Evolutionary conservation across 2,329 filamentous ascomycete genomes (phyloP), one percentile per base, ranked within the genome.

Genomic region (Ophiostoma triangulosporum): DNA sequence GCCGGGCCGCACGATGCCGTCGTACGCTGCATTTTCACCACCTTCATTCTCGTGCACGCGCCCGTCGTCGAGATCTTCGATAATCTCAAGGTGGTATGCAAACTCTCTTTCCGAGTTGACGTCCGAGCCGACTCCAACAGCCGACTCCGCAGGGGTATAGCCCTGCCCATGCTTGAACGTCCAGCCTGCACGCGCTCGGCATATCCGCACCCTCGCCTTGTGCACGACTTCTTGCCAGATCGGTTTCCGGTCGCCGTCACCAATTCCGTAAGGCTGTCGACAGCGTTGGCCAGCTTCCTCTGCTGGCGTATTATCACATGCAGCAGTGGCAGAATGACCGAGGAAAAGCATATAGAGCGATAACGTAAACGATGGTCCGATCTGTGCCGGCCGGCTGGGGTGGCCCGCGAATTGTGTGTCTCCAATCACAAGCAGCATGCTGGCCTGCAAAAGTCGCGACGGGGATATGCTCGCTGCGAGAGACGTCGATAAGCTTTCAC

Each of bases 141-240:
- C 5, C 7, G 26, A 6, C 7, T 4, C 8, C 3, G 4, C 24
- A 2, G 64, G 61, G n/a, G 57, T 55, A 50, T 68, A 69, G 5
- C 68, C 67, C 8, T 54, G 53, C 7, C 57, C 31, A 22, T 66
- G 61, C 56, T 74, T 67, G 57, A 79, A 76, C 0, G 76, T 65
- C 61, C 65, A 69, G 55, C 62, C 72, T 31, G 84, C 68, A 0
- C 82, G 85, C 0, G 86, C 78, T 48, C 90, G 77, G 61, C 85
- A 77, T 11, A 98, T 73, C 55, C 89, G 88, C 12, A 96, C 81
- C 36, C 83, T 80, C 17, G 89, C 87, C 66, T 97, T 98, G 70
- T 97, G 90, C 57, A 96, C 83, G 38, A 95, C 89, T 65, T 98
- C 91, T 64, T 97, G 93, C 93, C 93, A 97, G 0, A 90, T 85